These are phyloP conservation scores for Neurospora sp. DNA, from an alignment of 495 filamentous ascomycete species.

Conservation along the genomic window DNA sequence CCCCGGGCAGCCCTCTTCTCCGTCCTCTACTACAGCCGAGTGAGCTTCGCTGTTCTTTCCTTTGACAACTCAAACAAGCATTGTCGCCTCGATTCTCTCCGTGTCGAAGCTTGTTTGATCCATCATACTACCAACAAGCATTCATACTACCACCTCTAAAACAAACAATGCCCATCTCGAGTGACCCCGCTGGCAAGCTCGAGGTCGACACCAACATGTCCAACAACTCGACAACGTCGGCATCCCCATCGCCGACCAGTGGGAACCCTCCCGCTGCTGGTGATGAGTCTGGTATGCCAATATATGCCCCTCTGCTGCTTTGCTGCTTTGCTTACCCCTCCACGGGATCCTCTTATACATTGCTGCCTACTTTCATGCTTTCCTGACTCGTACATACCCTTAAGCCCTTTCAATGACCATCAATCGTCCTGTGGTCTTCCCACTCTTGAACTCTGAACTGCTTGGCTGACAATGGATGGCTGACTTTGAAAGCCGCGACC, in stretches of 20 bases:
- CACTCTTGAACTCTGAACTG: neutral
- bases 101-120: neutral
- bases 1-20: neutral
- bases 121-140: neutral
- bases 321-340: neutral
- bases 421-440: neutral
- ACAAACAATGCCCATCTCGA: constrained; percentile 24
- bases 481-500: constrained; percentile 30
- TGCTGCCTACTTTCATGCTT: neutral
- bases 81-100: neutral
- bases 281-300: constrained; percentile 26
- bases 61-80: neutral
- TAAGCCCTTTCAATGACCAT: neutral
- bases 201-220: constrained; percentile 23
- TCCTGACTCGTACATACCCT: neutral
- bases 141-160: neutral
- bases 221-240: constrained; percentile 13
- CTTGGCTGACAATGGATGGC: neutral
- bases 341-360: neutral
- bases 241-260: constrained; percentile 11
- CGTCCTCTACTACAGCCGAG: neutral
- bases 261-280: constrained; percentile 12
- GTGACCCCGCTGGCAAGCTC: constrained; percentile 18
- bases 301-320: neutral
- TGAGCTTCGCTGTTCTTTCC: neutral